Conservation (phyloP, 345 rosid genomes). For the Firmiana major region DNA sequence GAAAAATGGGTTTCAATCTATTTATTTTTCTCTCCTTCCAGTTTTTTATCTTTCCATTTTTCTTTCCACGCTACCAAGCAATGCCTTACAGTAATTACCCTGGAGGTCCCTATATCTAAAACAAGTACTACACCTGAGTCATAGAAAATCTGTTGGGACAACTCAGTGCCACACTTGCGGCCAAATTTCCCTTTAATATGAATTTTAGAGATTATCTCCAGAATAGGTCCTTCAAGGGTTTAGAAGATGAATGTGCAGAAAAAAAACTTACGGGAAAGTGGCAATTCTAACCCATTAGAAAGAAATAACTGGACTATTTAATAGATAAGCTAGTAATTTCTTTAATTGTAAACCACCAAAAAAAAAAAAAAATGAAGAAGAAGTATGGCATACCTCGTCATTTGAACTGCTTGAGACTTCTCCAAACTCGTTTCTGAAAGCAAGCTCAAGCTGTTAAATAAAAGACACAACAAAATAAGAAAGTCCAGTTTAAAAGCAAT, state of each 20-base stretch:
- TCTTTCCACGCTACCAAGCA: too few relatives aligned
- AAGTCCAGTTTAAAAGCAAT: neutral
- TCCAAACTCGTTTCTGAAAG: constrained; percentile 56
- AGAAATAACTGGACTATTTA: too few relatives aligned
- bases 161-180: neutral
- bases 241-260: neutral
- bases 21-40: too few relatives aligned
- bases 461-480: constrained; percentile 4
- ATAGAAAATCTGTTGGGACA: neutral
- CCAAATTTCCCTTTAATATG: neutral
- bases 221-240: constrained; percentile 5
- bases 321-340: neutral
- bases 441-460: constrained; percentile 68
- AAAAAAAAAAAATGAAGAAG: neutral
- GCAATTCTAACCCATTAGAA: neutral
- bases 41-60: too few relatives aligned
- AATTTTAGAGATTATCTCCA: constrained; percentile 1
- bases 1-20: too few relatives aligned
- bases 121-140: neutral
- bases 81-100: neutral
- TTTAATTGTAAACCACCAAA: neutral
- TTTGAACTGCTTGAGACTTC: constrained; percentile 39
- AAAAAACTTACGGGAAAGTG: neutral
- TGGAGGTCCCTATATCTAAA: neutral
- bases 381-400: constrained; percentile 59